Evolutionary conservation across 768 basidiomycete genomes (phyloP), one percentile per base, ranked within the genome.

Genomic region (Pisolithus marmoratus): DNA sequence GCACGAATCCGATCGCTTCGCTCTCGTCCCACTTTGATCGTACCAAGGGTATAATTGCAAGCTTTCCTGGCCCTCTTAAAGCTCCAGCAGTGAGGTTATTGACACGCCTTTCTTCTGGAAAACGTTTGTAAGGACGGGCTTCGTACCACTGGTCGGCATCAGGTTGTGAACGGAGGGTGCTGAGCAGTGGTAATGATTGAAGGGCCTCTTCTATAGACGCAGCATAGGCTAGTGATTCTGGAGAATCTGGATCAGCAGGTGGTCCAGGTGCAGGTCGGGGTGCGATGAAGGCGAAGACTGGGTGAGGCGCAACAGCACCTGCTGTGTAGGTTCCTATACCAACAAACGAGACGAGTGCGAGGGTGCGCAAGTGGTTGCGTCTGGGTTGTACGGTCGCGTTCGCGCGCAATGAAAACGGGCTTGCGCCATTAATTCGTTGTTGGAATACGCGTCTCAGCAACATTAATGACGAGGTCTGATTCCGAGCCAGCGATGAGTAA

Each of bases 71-170:
- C 2, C 94, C 95, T 24, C 84, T 73, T n/a, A 99, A 74, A 1
- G 91, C 78, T 4, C 92, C 93, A 2, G 85, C 83, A 0, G 91
- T 89, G 46, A 99, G 73, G 54, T 81, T 87, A 68, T 99, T 93
- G 50, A 85, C 85, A 1, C 85, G 76, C 49, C 82, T 72, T 51
- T 87, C 83, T 53, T 85, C 85, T 0, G 92, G 84, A 24, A 83
- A 80, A 17, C 74, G 70, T 12, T 70, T 66, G 65, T 90, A 93
- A 37, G 91, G 92, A 46, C 91, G 80, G 20, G 76, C 73, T 66
- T 87, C 89, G 60, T 90, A 90, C 87, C 87, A 90, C 37, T 79
- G 76, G 26, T 72, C 67, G 1, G 77, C 71, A 51, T 83, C 81
- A 3, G 71, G 68, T 31, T 72, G 66, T 14, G 63, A 54, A 38